A percentile compares a stretch with the other conserved stretches of the same genome.
phyloP scores from a whole-genome alignment of 2,329 filamentous ascomycete genomes.

The Sclerotiophoma versabilis region DNA sequence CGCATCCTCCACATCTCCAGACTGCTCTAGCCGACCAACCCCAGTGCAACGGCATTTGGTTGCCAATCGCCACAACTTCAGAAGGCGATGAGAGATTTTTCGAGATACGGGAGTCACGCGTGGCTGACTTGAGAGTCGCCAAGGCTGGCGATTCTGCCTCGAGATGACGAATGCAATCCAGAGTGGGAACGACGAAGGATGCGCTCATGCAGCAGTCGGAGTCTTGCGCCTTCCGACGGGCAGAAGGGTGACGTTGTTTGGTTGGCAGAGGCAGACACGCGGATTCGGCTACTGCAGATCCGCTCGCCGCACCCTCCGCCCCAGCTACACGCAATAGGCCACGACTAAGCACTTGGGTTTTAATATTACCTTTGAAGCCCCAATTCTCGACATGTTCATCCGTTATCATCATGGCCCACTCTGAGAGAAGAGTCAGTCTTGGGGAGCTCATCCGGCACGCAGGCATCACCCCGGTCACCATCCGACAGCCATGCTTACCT shows the following conservation, averaged over 20 bases:
- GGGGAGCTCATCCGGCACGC: conserved; percentile 40
- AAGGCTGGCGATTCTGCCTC: not conserved
- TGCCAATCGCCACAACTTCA: not conserved
- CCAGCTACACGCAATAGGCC: conserved; percentile 15
- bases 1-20: conserved; percentile 20
- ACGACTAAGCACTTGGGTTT: conserved; percentile 1
- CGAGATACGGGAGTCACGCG: not conserved
- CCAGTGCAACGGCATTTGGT: conserved; percentile 6
- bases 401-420: conserved; percentile 28
- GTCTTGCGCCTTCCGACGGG: conserved; percentile 9
- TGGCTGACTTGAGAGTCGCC: not conserved
- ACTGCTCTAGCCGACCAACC: conserved; percentile 20
- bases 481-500: conserved; percentile 42
- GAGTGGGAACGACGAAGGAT: not conserved
- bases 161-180: conserved; percentile 4
- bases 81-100: not conserved
- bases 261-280: conserved; percentile 6
- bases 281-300: conserved; percentile 13
- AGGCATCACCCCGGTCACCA: conserved; percentile 34
- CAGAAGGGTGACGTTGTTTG: conserved; percentile 19
- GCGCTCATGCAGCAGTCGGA: conserved; percentile 5
- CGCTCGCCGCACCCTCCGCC: conserved; percentile 7
- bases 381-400: conserved; percentile 14
- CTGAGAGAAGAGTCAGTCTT: conserved; percentile 34
- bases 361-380: conserved; percentile 11